Evolutionary conservation across 140 eudicot species (phyloP).

Genomic region (Stevia rebaudiana): DNA sequence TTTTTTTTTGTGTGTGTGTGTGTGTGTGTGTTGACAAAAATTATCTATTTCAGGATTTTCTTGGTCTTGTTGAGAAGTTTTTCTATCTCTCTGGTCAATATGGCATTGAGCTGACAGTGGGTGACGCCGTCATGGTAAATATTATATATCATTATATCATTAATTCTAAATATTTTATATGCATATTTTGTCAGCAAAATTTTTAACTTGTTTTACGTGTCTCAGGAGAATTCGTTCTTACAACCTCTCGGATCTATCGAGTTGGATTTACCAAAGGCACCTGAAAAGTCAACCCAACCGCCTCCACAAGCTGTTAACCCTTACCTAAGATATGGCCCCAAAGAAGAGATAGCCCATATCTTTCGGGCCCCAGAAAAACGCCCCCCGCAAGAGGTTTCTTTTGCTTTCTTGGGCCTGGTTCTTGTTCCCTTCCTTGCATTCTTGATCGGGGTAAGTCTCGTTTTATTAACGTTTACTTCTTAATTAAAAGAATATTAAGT

Average conservation of each 20-base stretch:
- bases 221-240: conserved; percentile 87
- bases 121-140: conserved; percentile 86
- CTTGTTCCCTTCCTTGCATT: conserved; percentile 69
- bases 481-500: not conserved
- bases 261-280: conserved; percentile 73
- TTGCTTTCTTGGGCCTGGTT: conserved; percentile 73
- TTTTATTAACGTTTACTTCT: not conserved
- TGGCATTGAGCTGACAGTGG: conserved; percentile 72
- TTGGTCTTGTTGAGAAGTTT: conserved; percentile 93
- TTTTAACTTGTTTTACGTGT: conserved; percentile 3
- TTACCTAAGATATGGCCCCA: conserved; percentile 68
- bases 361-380: conserved; percentile 88
- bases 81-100: conserved; percentile 82
- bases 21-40: not conserved
- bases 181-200: not conserved
- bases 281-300: conserved; percentile 84
- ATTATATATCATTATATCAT: conserved; percentile 1
- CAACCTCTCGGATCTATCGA: conserved; percentile 66
- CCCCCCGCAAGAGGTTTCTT: conserved; percentile 75
- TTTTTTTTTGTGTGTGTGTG: too few species aligned
- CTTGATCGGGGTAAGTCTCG: conserved; percentile 70
- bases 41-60: conserved; percentile 69
- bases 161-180: too few species aligned
- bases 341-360: conserved; percentile 72
- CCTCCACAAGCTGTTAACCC: conserved; percentile 64